Evolutionary conservation across 1,284 basidiomycete species (phyloP).

Genomic region (Ganoderma boninense): DNA sequence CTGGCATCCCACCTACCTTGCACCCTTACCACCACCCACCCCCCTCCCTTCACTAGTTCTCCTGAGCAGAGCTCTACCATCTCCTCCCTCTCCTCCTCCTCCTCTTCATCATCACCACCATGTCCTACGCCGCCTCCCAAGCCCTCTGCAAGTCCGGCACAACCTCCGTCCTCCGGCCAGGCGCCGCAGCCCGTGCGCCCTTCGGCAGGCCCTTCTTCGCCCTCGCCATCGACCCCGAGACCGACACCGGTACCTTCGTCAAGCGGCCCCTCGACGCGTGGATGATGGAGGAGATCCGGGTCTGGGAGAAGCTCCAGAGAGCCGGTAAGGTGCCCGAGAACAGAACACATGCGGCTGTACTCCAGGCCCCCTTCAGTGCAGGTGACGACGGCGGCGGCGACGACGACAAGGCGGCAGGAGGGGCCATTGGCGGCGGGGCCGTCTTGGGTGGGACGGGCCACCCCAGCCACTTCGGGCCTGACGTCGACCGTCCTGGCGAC

Average conservation of each 20-base stretch:
- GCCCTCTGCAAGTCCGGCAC: not conserved
- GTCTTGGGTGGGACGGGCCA: too few species aligned
- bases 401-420: too few species aligned
- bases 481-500: not conserved
- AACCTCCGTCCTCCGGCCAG: not conserved
- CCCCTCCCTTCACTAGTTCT: not conserved
- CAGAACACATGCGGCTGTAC: too few species aligned
- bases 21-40: not conserved
- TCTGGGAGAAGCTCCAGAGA: slow-evolving; percentile 5
- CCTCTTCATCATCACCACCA: not conserved
- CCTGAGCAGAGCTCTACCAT: not conserved
- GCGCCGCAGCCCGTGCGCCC: not conserved
- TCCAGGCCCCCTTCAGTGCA: too few species aligned
- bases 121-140: not conserved
- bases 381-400: too few species aligned
- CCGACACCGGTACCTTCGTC: not conserved
- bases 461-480: not conserved
- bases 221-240: not conserved
- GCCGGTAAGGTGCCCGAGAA: too few species aligned
- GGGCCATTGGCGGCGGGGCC: too few species aligned
- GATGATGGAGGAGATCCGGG: slow-evolving; percentile 1
- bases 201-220: not conserved
- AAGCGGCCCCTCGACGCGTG: not conserved
- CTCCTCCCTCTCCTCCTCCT: not conserved
- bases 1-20: not conserved